Evolutionary conservation across 805 yeast genomes (phyloP).

Genomic region (Metahyphopichia silvanorum): DNA sequence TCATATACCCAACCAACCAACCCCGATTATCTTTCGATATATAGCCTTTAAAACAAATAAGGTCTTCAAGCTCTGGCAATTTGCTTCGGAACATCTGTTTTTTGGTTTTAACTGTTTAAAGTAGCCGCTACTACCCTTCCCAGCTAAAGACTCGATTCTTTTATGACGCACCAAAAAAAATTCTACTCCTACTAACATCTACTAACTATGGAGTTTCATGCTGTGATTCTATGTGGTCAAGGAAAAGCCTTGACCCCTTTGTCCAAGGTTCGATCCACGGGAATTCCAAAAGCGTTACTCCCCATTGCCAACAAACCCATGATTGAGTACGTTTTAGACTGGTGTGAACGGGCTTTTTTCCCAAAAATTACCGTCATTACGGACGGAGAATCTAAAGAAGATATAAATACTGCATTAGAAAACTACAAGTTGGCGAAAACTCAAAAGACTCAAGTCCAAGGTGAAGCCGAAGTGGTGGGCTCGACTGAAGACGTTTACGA

Average conservation of each 20-base stretch:
- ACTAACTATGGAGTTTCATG: constrained; percentile 80
- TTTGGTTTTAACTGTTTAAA: no score
- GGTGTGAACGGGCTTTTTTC: constrained; percentile 90
- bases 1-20: no score
- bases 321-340: constrained; percentile 81
- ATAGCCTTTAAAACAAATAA: no score
- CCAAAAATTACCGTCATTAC: constrained; percentile 63
- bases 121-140: no score
- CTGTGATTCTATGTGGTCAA: constrained; percentile 83
- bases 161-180: no score
- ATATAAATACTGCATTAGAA: constrained; percentile 47
- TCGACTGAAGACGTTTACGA: constrained; percentile 9
- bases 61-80: no score
- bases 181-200: no score
- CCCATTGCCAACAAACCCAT: constrained; percentile 90
- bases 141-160: no score
- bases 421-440: constrained; percentile 42
- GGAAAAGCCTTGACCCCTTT: constrained; percentile 76
- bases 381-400: constrained; percentile 44
- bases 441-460: constrained; percentile 9
- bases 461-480: constrained; percentile 8
- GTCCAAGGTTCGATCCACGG: constrained; percentile 56
- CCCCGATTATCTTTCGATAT: no score
- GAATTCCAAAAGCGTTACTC: constrained; percentile 76
- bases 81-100: no score